Base-by-base conservation (phyloP, 176 grass and related monocot genomes). In the Avena atlantica region DNA sequence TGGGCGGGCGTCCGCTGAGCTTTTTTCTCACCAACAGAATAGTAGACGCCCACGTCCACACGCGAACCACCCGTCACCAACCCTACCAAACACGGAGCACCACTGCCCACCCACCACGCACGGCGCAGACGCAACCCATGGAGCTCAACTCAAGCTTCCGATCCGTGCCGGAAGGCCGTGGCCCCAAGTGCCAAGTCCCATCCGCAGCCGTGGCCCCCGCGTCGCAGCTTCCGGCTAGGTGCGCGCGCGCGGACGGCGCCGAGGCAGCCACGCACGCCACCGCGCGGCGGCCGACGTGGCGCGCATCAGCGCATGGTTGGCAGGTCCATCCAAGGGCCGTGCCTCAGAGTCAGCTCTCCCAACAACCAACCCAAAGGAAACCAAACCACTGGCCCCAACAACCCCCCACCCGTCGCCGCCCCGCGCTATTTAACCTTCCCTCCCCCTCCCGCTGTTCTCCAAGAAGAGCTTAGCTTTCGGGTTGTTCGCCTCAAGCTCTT, bases 401-500 rank as follows among this genome's bases (percentile, higher is more conserved):
- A 83, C 84, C 90, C 80, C 48, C 74, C 29, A 7, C 62, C 72
- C 29, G 20, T 20, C 13, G 36, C 79, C 82, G 6, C 86, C 78
- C 50, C 84, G 10, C 66, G 48, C 93, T 98, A 93, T 93, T 90
- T 97, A 97, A 95, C 17, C 64, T 10, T 37, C 45, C 53, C 62
- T 50, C 5, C 42, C 57, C 84, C 70, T 17, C 3, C 24, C 83
- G 48, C 15, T 29, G 15, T 66, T 87, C 87, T 74, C 53, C 91
- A 81, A 69, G 86, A 88, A 87, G 84, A 88, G 65, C 80, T 85
- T 29, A 44, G 69, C 76, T 80, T 91, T 15, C 44, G n/a, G 70
- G 20, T 71, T 37, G 10, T 44, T 37, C 40, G 20, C 53, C 73
- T 37, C 45, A 5, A 87, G 89, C 89, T 91, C 90, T 91, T 94